Conservation (phyloP, 805 yeast genomes). For the Blastobotrys terrestris region DNA sequence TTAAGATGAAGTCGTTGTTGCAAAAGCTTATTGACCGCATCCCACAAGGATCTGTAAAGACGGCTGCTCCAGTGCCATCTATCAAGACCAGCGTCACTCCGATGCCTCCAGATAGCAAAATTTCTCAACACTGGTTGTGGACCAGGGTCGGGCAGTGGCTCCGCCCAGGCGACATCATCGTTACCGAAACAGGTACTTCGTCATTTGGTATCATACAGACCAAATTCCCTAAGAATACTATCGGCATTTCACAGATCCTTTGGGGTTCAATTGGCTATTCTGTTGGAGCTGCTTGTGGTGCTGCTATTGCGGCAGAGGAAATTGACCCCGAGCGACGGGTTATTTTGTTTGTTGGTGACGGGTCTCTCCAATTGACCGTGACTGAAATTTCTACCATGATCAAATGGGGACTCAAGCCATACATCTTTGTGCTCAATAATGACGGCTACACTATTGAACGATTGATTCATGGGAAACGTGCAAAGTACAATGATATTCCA, state of each 20-base stretch:
- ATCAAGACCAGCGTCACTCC: conserved; percentile 42
- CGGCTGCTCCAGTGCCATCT: conserved; percentile 46
- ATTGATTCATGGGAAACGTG: conserved; percentile 49
- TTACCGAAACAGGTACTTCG: conserved; percentile 63
- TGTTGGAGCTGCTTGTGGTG: conserved; percentile 59
- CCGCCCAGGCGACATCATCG: conserved; percentile 49
- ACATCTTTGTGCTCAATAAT: conserved; percentile 54
- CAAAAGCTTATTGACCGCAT: conserved; percentile 19
- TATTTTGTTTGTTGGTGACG: conserved; percentile 59
- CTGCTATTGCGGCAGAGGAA: conserved; percentile 52
- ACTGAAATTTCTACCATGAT: conserved; percentile 59
- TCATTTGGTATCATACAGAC: conserved; percentile 56
- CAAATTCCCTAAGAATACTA: conserved; percentile 43
- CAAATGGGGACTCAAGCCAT: conserved; percentile 49
- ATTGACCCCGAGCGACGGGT: conserved; percentile 42
- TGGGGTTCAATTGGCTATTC: conserved; percentile 68
- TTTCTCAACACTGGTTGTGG: conserved; percentile 46
- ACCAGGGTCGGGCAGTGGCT: conserved; percentile 46
- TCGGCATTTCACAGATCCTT: conserved; percentile 54
- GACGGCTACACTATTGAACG: conserved; percentile 64
- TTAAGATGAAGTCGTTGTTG: conserved; percentile 45
- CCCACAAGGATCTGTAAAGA: conserved; percentile 26
- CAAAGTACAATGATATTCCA: conserved; percentile 55
- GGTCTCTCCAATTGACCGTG: conserved; percentile 60
- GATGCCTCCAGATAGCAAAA: conserved; percentile 40